A percentile compares a stretch with the other conserved stretches of the same genome.
phyloP scores from a whole-genome alignment of 2,329 filamentous ascomycete genomes.

The Furcasterigmium furcatum region DNA sequence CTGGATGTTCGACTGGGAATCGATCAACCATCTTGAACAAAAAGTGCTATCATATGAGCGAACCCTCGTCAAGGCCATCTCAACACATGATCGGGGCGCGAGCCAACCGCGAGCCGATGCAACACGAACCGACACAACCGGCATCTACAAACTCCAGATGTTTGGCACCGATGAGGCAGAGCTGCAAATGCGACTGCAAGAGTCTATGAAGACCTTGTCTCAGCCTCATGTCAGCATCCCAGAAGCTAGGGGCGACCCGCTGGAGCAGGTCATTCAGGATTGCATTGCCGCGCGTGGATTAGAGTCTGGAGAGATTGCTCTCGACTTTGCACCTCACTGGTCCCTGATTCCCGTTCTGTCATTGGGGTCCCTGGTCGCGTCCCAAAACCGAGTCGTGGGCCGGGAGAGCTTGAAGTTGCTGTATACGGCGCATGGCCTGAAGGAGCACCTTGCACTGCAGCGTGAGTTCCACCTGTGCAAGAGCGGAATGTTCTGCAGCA shows the following conservation, averaged over 20 bases:
- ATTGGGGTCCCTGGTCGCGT: constrained; percentile 68
- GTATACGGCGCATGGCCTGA: constrained; percentile 70
- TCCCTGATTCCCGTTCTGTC: constrained; percentile 67
- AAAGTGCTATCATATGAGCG: constrained; percentile 54
- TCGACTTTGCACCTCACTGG: constrained; percentile 48
- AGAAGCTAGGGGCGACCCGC: constrained; percentile 10
- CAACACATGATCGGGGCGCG: constrained; percentile 2
- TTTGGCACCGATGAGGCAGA: constrained; percentile 45
- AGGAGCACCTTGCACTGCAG: constrained; percentile 70
- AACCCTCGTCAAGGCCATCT: constrained; percentile 30
- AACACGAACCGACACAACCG: neutral
- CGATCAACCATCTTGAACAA: constrained; percentile 60
- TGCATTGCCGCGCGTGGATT: constrained; percentile 24
- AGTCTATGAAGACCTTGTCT: constrained; percentile 46
- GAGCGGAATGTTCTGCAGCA: constrained; percentile 78
- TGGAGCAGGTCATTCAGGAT: constrained; percentile 16
- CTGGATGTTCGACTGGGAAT: constrained; percentile 72
- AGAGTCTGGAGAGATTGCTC: constrained; percentile 4
- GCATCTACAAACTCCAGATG: constrained; percentile 31
- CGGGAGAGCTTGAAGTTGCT: constrained; percentile 71
- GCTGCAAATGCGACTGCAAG: constrained; percentile 44
- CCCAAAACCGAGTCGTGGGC: constrained; percentile 76
- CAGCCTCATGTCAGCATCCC: constrained; percentile 17
- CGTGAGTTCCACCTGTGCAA: constrained; percentile 80
- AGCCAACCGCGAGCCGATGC: neutral